A percentile compares a stretch with the other conserved stretches of the same genome.
Conservation (phyloP, 129 eudicot genomes). For the Helichrysum umbraculigerum region DNA sequence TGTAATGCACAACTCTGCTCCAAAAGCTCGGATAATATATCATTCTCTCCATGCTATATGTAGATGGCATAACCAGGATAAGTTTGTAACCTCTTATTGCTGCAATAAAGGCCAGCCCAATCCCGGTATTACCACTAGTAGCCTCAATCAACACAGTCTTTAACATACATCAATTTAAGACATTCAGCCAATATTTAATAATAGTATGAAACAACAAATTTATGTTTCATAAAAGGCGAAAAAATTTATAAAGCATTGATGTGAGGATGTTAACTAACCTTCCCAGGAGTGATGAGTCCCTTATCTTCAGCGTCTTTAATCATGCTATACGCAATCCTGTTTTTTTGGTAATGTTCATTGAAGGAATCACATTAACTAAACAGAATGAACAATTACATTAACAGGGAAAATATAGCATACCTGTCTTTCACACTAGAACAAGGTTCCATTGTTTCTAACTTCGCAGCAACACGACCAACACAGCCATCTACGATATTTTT, state of each 20-base stretch:
- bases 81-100: constrained; percentile 15
- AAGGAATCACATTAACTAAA: not conserved
- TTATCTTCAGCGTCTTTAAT: not conserved
- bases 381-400: not conserved
- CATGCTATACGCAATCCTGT: constrained; percentile 15
- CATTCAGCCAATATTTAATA: not conserved
- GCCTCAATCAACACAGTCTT: constrained; percentile 18
- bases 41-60: constrained; percentile 15
- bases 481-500: constrained; percentile 9
- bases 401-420: not conserved
- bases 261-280: constrained; percentile 1
- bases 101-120: constrained; percentile 20
- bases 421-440: constrained; percentile 10
- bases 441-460: constrained; percentile 1
- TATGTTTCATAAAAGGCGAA: not conserved
- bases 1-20: constrained; percentile 19
- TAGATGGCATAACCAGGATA: constrained; percentile 6
- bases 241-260: not conserved
- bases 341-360: no score
- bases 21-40: constrained; percentile 22
- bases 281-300: constrained; percentile 14
- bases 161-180: not conserved
- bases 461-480: constrained; percentile 20
- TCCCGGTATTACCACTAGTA: constrained; percentile 23
- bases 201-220: not conserved